Evolutionary conservation across 2,329 filamentous ascomycete species (phyloP), one percentile per base, ranked within the genome.

Genomic region (Leptodontidium sp.): DNA sequence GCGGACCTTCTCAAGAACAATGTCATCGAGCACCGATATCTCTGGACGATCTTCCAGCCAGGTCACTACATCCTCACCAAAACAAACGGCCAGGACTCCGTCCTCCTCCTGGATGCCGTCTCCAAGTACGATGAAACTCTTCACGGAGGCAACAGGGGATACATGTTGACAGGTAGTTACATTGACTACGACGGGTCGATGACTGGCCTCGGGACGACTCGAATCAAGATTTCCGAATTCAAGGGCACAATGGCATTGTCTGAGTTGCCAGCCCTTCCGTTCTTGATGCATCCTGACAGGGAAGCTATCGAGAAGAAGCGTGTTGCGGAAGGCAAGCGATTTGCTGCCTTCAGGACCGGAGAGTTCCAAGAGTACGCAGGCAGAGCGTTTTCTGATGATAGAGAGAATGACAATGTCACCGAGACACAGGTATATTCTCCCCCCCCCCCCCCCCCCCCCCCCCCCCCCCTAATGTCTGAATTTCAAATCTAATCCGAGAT

Each of bases 171-270:
- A 3, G 49, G 29, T 38, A 69, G 47, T 8, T 58, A 69, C 32
- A 64, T 65, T 26, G 67, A 63, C 15, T 66, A 65, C 38, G 64
- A 63, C 14, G 63, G 52, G 29, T 58, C 50, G 9, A 65, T 63
- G 49, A 63, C 67, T 21, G 67, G 63, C n/a, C 61, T 58, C n/a
- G 58, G 63, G 2, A 63, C 50, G 9, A 62, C 57, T 15, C 24
- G 35, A 29, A 59, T 66, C 40, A 66, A 66, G 15, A 59, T 69
- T 24, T 50, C 61, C 4, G 67, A 64, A 29, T 86, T 85, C 66
- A 73, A 77, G 6, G 84, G 84, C 17, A 82, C 82, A 17, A 79
- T 79, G 45, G 79, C 80, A 66, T 83, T 86, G 70, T 79, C 78
- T 0, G 77, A 79, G 0, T 77, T 86, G 11, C 74, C 79, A 29